A percentile compares a stretch with the other conserved stretches of the same genome.
Conservation (phyloP, 441 rosid species). For the Aquilaria agallochum region DNA sequence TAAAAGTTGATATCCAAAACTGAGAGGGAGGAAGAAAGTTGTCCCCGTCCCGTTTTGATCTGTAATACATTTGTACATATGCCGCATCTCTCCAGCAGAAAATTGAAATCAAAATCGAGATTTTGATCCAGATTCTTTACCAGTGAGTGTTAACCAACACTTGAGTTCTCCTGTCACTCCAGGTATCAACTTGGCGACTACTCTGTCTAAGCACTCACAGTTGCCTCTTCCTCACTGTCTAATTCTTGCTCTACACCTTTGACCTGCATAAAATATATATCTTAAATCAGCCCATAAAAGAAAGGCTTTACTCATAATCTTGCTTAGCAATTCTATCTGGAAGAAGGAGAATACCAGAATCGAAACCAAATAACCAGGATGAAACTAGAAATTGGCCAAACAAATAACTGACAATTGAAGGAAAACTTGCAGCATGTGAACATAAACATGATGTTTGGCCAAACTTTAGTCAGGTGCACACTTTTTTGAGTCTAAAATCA, state of each 20-base stretch:
- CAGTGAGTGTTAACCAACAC: too few species aligned
- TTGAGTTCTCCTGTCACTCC: too few species aligned
- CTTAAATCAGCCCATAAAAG: conserved; percentile 8
- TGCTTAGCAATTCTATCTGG: background rate
- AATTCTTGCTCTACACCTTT: conserved; percentile 85
- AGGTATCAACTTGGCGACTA: conserved; percentile 17
- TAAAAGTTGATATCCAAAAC: too few species aligned
- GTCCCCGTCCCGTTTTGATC: too few species aligned
- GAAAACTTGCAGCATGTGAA: background rate
- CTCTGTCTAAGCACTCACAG: conserved; percentile 48
- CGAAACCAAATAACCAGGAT: conserved; percentile 1
- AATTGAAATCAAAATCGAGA: too few species aligned
- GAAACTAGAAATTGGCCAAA: conserved; percentile 2
- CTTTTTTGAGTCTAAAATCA: too few species aligned
- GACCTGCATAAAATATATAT: conserved; percentile 43
- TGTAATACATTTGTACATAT: too few species aligned
- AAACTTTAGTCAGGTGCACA: too few species aligned
- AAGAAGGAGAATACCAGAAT: conserved; percentile 1
- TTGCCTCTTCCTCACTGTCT: conserved; percentile 67
- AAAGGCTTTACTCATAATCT: background rate
- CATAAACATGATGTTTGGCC: background rate
- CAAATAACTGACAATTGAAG: background rate
- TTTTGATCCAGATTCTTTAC: too few species aligned
- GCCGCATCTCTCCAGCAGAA: too few species aligned
- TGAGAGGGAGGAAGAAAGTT: too few species aligned